phyloP scores from a whole-genome alignment of 176 grass and related monocot genomes.

The Ampelocalamus luodianensis region DNA sequence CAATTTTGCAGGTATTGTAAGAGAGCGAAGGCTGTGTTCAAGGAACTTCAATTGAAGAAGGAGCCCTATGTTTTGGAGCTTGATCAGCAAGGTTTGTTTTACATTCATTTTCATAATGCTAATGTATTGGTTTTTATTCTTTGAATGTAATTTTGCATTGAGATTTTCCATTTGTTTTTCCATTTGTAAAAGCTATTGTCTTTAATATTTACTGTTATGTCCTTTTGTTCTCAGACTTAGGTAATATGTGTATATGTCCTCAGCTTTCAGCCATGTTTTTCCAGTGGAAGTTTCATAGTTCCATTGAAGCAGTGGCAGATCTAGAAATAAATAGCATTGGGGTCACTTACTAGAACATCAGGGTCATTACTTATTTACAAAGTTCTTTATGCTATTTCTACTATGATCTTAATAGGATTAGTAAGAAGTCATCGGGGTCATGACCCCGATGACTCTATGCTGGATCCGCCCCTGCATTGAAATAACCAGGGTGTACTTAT shows the following conservation, averaged over 20 bases:
- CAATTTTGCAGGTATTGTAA: slow-evolving; percentile 61
- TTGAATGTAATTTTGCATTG: no score
- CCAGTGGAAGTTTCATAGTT: neutral
- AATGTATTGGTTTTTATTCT: neutral
- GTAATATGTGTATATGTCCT: neutral
- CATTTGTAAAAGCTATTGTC: neutral
- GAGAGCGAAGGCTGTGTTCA: slow-evolving; percentile 70
- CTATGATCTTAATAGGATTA: no score
- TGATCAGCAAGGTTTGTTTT: slow-evolving; percentile 65
- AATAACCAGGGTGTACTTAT: neutral
- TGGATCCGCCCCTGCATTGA: neutral
- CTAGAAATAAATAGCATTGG: no score
- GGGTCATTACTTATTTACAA: no score
- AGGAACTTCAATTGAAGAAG: slow-evolving; percentile 64
- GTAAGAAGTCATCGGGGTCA: no score
- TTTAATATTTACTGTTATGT: neutral
- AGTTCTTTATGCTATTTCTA: no score
- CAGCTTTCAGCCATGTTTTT: slow-evolving; percentile 18
- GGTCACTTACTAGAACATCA: no score
- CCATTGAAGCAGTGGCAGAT: neutral
- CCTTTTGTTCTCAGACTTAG: slow-evolving; percentile 15
- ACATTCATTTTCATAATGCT: neutral
- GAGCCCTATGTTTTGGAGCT: slow-evolving; percentile 73
- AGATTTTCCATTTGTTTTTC: neutral
- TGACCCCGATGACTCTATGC: no score